phyloP scores from a whole-genome alignment of 495 filamentous ascomycete species.

The Podospora comata region DNA sequence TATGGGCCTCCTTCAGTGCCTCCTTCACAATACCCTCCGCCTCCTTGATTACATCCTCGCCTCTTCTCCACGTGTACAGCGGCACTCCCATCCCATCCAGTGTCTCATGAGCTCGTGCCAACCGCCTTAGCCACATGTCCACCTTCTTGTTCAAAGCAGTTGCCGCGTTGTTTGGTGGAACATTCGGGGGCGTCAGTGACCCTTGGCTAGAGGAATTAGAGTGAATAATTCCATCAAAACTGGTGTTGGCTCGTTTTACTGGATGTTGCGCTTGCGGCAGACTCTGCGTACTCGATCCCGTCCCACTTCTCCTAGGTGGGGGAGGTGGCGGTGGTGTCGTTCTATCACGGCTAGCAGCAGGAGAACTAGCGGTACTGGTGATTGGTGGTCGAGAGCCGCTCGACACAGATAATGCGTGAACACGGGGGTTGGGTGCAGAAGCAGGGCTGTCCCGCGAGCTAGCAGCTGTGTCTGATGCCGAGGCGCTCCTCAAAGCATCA shows the following conservation, averaged over 20 bases:
- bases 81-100: slow-evolving; percentile 66
- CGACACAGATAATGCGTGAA: slow-evolving; percentile 7
- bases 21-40: slow-evolving; percentile 48
- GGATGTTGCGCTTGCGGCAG: slow-evolving; percentile 1
- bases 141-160: slow-evolving; percentile 66
- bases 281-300: not conserved
- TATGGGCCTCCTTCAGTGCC: slow-evolving; percentile 29
- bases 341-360: slow-evolving; percentile 4
- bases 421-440: slow-evolving; percentile 20
- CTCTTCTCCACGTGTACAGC: slow-evolving; percentile 80
- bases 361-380: not conserved
- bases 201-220: not conserved
- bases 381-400: not conserved
- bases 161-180: slow-evolving; percentile 12
- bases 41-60: slow-evolving; percentile 65
- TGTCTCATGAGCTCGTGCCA: slow-evolving; percentile 68
- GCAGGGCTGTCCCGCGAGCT: not conserved
- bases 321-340: not conserved
- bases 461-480: slow-evolving; percentile 18
- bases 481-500: slow-evolving; percentile 53
- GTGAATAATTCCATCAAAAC: not conserved
- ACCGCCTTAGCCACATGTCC: slow-evolving; percentile 76
- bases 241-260: not conserved
- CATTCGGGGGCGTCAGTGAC: slow-evolving; percentile 5
- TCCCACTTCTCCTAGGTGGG: not conserved